Conservation (phyloP, 257 asterid species). For the Leptodermis oblonga region DNA sequence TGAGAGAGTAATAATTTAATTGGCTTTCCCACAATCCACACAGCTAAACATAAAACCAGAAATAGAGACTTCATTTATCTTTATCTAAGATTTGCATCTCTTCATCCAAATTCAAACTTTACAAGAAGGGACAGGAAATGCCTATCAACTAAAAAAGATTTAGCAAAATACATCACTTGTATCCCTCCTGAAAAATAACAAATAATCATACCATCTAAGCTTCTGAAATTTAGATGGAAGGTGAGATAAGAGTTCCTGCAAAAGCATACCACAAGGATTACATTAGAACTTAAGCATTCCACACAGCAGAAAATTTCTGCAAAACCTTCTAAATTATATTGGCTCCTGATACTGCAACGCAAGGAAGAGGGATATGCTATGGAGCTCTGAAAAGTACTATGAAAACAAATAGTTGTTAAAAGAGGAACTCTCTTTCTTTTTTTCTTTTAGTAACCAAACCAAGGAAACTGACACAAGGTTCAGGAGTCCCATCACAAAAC, state of each 20-base stretch:
- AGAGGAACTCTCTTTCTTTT: background rate
- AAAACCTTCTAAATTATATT: background rate
- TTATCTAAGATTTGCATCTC: background rate
- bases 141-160: background rate
- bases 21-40: slow-evolving; percentile 6
- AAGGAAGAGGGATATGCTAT: background rate
- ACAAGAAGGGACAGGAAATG: background rate
- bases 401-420: background rate
- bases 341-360: background rate
- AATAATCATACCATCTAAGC: slow-evolving; percentile 65
- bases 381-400: background rate
- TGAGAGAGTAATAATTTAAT: background rate
- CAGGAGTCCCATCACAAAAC: background rate
- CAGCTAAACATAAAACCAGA: background rate
- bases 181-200: background rate
- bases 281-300: background rate
- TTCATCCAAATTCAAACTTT: background rate
- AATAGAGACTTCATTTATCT: background rate
- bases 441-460: too few relatives aligned
- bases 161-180: background rate
- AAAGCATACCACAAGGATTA: slow-evolving; percentile 27
- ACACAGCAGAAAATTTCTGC: background rate
- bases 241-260: slow-evolving; percentile 76
- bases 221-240: slow-evolving; percentile 74
- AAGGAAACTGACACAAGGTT: background rate